Evolutionary conservation across 2,329 filamentous ascomycete species (phyloP), one percentile per base, ranked within the genome.

Genomic region (Tolypocladium pustulatum): DNA sequence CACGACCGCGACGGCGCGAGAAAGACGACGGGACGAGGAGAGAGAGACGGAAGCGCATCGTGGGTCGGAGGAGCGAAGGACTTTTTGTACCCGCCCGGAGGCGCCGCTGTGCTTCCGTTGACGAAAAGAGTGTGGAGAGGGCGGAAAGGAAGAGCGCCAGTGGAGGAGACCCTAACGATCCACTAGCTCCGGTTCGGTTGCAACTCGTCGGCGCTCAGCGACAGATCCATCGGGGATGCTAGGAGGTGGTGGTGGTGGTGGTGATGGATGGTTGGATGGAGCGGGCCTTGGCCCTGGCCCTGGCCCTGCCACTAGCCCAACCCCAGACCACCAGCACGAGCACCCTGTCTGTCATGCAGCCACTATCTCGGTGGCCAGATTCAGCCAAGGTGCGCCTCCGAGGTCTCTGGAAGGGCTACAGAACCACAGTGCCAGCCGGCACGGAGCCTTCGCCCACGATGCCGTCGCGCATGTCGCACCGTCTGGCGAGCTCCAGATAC

Each of bases 1-100:
- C 17, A 34, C 27, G 30, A 52, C 49, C 30, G 10, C 49, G 49
- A 52, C 49, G 30, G 17, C 27, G 20, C 49, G 49, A 34, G 27
- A 52, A 34, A 34, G 49, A 53, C 49, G 30, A 53, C 49, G 30
- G 49, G 30, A 36, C 30, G 5, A 30, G 37, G 22, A 40, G 22
- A 54, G 36, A 30, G 20, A 12, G 53, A 17, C 36, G n/a, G 37
- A 38, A 37, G 37, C 55, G 54, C 25, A 54, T 25, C 40, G 37
- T 36, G 30, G 52, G 34, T 30, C 43, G 13, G 53, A 46, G 22
- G 51, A 38, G 54, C 57, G 41, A 15, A 53, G 37, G 38, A 36
- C 52, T 60, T 58, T 60, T 60, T 58, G 59, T 60, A 60, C 53
- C 54, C 43, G 56, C 56, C 30, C 56, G 53, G 59, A 54, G 52